phyloP scores from a whole-genome alignment of 768 basidiomycete species.

The Mycena crocata region DNA sequence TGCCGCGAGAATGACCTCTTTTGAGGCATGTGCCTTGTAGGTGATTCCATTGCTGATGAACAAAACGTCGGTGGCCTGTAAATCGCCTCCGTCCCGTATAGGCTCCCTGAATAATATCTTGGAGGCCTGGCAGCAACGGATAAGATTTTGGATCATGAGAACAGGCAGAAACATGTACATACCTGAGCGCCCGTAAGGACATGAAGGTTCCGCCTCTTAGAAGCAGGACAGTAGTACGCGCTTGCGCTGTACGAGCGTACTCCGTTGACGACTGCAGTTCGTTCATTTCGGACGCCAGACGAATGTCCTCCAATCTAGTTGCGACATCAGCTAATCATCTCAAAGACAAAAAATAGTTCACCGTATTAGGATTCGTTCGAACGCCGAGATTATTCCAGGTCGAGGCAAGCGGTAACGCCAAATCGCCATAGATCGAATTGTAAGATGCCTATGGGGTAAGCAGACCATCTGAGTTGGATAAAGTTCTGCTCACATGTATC shows the following conservation, averaged over 20 bases:
- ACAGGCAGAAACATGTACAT: background rate
- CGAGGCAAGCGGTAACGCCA: background rate
- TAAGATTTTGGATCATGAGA: background rate
- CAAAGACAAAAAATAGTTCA: too few species aligned
- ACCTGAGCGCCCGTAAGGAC: slow-evolving; percentile 6
- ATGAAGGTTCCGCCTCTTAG: background rate
- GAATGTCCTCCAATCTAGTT: too few species aligned
- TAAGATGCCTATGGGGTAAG: background rate
- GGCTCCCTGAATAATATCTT: background rate
- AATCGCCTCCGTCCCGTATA: background rate
- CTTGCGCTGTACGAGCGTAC: background rate
- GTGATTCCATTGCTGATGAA: background rate
- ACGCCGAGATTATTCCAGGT: slow-evolving; percentile 14
- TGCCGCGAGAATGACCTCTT: slow-evolving; percentile 40
- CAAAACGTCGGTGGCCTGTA: background rate
- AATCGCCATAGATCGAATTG: background rate
- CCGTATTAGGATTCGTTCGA: background rate
- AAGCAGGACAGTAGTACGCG: background rate
- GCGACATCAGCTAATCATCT: too few species aligned
- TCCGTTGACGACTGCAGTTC: background rate
- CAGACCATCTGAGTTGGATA: background rate
- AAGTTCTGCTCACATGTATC: background rate
- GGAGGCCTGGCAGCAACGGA: background rate
- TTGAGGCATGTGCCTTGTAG: slow-evolving; percentile 17
- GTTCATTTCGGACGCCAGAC: background rate